Base-by-base conservation (phyloP, 495 filamentous ascomycete genomes). In the Collariella sp. region DNA sequence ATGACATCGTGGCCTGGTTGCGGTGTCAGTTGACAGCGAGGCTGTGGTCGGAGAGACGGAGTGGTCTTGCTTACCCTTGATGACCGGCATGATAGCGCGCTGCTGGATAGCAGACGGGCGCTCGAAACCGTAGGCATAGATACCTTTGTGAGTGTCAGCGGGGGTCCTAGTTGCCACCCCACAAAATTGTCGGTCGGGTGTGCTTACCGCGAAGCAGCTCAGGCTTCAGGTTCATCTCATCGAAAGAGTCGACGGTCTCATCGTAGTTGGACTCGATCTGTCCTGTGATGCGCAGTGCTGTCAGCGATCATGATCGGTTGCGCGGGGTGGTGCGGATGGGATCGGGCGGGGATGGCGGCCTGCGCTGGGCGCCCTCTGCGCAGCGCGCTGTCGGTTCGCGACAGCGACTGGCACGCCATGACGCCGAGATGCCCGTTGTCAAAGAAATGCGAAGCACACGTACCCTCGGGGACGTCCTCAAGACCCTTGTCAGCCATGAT, bases 231-330 rank as follows among this genome's bases (percentile, higher is more conserved):
- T 85, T 84, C 93, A 98, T 98, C 58, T 89, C 80, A 76, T 98
- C 93, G 74, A 98, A 98, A 54, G 90, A 95, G 75, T 99, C 93
- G 72, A 91, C 93, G 65, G 91, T 88, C 82, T 99, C 94, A 83
- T 99, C 93, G 77, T 99, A 99, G 87, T 97, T 99, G 67, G 91
- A 96, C 79, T 97, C 93, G 79, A 99, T 97, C 78, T 91, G 87
- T 70, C 87, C 94, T 95, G 75, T 65, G 69, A 57, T 40, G 43
- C 13, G 24, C 38, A 47, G 13, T 5, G 11, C 20, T 15, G 59
- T 69, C 47, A 66, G 67, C 53, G 35, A 18, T 33, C 34, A 41
- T 47, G 36, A 35, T 11, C 26, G 23, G 7, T 7, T 40, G 22
- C 12, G 33, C 33, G 1, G 10, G 31, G 24, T 6, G 36, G 54